A percentile compares a stretch with the other conserved stretches of the same genome.
These are phyloP conservation scores for Leccinum rimulosum DNA, from an alignment of 768 basidiomycete genomes.

Conservation along the genomic window DNA sequence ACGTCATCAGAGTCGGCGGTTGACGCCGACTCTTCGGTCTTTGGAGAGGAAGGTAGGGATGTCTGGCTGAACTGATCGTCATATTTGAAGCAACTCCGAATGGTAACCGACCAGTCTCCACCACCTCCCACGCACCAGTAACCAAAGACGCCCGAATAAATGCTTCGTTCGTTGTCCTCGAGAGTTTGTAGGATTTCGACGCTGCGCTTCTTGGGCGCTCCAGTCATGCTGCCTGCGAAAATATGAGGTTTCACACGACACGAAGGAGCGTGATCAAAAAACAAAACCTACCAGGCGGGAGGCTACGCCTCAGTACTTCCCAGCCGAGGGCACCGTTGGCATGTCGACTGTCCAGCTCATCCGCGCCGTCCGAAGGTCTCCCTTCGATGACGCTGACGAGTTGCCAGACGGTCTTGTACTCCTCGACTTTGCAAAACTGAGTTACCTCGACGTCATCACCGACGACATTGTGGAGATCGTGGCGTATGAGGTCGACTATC, in stretches of 20 bases:
- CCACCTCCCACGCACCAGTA: constrained; percentile 89
- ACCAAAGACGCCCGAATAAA: constrained; percentile 93
- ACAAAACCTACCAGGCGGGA: constrained; percentile 72
- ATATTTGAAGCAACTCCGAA: constrained; percentile 86
- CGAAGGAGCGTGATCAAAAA: background rate
- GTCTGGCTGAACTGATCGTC: constrained; percentile 35
- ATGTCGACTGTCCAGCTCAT: constrained; percentile 35
- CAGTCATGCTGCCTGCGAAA: constrained; percentile 87
- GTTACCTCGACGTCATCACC: constrained; percentile 80
- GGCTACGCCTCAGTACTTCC: constrained; percentile 72
- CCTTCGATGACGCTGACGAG: constrained; percentile 94
- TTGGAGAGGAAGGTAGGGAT: constrained; percentile 8
- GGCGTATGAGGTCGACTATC: constrained; percentile 96
- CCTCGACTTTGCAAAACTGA: constrained; percentile 85
- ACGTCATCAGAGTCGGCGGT: constrained; percentile 6
- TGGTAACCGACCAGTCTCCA: constrained; percentile 92
- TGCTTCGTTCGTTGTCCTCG: constrained; percentile 66
- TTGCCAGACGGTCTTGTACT: constrained; percentile 93
- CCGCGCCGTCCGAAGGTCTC: constrained; percentile 36
- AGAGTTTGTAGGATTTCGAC: constrained; percentile 84
- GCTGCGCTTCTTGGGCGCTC: constrained; percentile 92
- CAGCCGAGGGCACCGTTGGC: constrained; percentile 58
- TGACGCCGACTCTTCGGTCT: constrained; percentile 11
- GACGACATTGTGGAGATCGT: constrained; percentile 83
- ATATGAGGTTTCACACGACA: constrained; percentile 1